Base-by-base conservation (phyloP, 352 stramenopile species). In the Phytophthora citricola region DNA sequence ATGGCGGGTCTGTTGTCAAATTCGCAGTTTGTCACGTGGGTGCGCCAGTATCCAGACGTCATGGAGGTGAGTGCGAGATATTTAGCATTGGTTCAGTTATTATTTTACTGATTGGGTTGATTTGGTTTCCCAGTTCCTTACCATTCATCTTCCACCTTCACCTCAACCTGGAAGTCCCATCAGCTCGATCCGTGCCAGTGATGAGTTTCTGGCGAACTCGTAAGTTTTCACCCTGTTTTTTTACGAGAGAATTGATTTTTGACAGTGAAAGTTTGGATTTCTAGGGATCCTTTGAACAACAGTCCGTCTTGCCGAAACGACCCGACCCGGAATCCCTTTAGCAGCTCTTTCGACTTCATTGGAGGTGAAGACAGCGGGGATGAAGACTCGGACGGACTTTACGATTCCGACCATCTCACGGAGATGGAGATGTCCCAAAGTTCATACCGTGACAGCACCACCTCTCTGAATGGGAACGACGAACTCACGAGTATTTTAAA, bases 321-420 rank as follows among this genome's bases (percentile, higher is more conserved):
- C 17, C 66, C 79, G 26, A 74, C 66, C 8, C 60, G 34, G 24
- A 83, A 71, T 15, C 59, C 73, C 9, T 82, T 87, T 46, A 31
- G 40, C 34, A 80, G 74, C 20, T 91, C 82, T n/a, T 95, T 94
- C 39, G 87, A 93, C 48, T 94, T 93, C 32, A 81, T 95, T 38
- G 85, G 85, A 4, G 87, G 87, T 6, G 87, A 92, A 78, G 83
- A 95, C 54, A 95, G 87, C 48, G 84, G 87, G 0, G 70, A 82
- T 44, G 71, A 78, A 69, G 85, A 95, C 38, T 93, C 84, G 15
- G 84, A 92, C 53, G 84, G 87, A 9, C 50, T 85, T 0, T 92
- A 93, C 60, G 85, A 92, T 46, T 93, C 83, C 5, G 71, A 78
- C 31, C 77, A 92, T 43, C 78, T 93, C 17, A 88, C 81, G 0